phyloP scores from a whole-genome alignment of 768 basidiomycete species.

The Trametes cubensis region DNA sequence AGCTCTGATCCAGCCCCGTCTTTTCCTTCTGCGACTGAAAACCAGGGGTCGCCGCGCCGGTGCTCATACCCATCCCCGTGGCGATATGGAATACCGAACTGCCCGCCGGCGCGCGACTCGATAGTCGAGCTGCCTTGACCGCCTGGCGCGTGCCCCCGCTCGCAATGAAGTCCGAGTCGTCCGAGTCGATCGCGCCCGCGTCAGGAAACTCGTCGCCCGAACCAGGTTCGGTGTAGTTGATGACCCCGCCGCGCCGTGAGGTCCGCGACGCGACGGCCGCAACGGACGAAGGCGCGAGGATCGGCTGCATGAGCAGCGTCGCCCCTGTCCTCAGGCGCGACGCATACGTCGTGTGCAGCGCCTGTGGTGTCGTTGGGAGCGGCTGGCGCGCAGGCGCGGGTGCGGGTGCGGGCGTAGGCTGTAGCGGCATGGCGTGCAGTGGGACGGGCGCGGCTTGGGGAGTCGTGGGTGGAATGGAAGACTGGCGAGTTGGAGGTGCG shows the following conservation, averaged over 20 bases:
- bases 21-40: constrained; percentile 40
- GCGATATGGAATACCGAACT: constrained; percentile 59
- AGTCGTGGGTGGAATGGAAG: constrained; percentile 31
- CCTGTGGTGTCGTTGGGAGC: constrained; percentile 68
- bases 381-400: constrained; percentile 42
- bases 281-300: constrained; percentile 44
- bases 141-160: constrained; percentile 64
- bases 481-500: constrained; percentile 43
- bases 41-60: constrained; percentile 39
- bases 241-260: constrained; percentile 62
- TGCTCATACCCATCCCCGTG: constrained; percentile 33
- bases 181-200: constrained; percentile 80
- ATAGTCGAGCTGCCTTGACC: constrained; percentile 37
- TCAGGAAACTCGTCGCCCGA: constrained; percentile 83
- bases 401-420: constrained; percentile 42
- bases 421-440: constrained; percentile 19
- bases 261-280: constrained; percentile 42
- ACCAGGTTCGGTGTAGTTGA: constrained; percentile 88
- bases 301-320: constrained; percentile 89
- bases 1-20: constrained; percentile 82
- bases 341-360: constrained; percentile 78
- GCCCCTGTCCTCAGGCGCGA: constrained; percentile 90
- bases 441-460: constrained; percentile 34
- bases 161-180: constrained; percentile 80
- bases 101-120: constrained; percentile 32